Evolutionary conservation across 441 rosid genomes (phyloP), one percentile per base, ranked within the genome.

Genomic region (Geranium incanum): DNA sequence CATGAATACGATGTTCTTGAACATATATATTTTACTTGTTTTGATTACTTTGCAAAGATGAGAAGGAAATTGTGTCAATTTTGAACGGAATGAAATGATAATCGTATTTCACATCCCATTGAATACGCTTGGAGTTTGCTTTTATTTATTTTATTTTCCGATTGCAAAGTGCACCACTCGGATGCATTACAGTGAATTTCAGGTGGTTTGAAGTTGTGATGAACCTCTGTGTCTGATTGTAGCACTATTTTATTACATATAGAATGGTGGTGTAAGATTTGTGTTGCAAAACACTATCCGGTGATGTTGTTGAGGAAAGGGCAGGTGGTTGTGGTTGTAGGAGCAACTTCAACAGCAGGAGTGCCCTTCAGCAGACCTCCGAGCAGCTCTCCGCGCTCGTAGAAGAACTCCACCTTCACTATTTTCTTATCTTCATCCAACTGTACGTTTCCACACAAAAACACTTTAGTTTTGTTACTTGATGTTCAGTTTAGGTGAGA

Each of bases 271-370:
- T 38, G 43, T 38, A 4, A 3, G 5, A 38, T 43, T 43, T 43
- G 1, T 8, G 9, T 43, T 6, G 50, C 9, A 43, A 0, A 12
- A 13, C 0, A 7, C 75, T 78, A 80, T 0, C 84, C 81, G 1
- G 86, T 86, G 57, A 23, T 23, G 33, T 75, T 79, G 48, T 13
- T 76, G 69, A 83, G 16, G 76, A 88, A 68, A 67, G 93, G 86
- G 78, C 90, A 88, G 74, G 74, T 23, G 33, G 33, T 23, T 23
- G 33, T 23, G 33, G 33, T 72, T 37, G 79, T 66, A 78, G 79
- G 80, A 9, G 69, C 6, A 13, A 3, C 21, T 12, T 55, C 60
- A 9, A 68, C 1, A 45, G 60, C 60, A 55, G 21, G 15, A 55
- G 60, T 12, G 13, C 60, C 60, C 21, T 55, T 55, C 19, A 55